Evolutionary conservation across 208 protist species (phyloP), one percentile per base, ranked within the genome.

Genomic region (Acanthamoeba culbertsoni): DNA sequence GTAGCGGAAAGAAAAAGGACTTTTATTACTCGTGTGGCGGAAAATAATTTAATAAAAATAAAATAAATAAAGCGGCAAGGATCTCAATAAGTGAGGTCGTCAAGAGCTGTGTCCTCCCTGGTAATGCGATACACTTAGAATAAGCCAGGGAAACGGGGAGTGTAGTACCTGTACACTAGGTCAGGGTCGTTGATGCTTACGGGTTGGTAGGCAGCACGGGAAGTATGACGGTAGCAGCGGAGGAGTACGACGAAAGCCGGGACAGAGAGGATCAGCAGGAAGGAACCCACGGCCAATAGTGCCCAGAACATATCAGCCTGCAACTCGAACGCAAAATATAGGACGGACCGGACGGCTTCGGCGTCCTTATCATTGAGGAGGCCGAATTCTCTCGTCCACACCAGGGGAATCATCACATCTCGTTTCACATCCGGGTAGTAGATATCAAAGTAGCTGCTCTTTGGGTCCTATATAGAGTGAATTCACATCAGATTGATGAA

Each of bases 391-490:
- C 43, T 88, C 37, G 57, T 68, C 37, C 35, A 71, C 84, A 91
- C 35, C 53, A 91, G 51, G 8, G 84, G 84, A n/a, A 73, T 35
- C 55, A 91, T 91, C 10, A 91, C 84, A 31, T 40, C 84, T 6
- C 31, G 48, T 16, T 37, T 26, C 18, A 91, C 55, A 26, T 68
- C 10, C 5, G n/a, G 55, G 40, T 91, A 40, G 84, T 53, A 91
- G 42, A 86, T 10, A 23, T 63, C 46, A 35, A 91, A 91, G 57
- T 91, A 62, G 53, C 40, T 42, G 37, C 43, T 91, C n/a, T 40
- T 46, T 10, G 84, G 84, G 53, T 91, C 84, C 84, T 75, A n/a
- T 33, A 8, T n/a, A n/a, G n/a, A n/a, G n/a, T n/a, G n/a, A n/a
- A n/a, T n/a, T n/a, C n/a, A n/a, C n/a, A n/a, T n/a, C n/a, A n/a